phyloP scores from a whole-genome alignment of 345 rosid genomes.

The Hibiscus trionum region DNA sequence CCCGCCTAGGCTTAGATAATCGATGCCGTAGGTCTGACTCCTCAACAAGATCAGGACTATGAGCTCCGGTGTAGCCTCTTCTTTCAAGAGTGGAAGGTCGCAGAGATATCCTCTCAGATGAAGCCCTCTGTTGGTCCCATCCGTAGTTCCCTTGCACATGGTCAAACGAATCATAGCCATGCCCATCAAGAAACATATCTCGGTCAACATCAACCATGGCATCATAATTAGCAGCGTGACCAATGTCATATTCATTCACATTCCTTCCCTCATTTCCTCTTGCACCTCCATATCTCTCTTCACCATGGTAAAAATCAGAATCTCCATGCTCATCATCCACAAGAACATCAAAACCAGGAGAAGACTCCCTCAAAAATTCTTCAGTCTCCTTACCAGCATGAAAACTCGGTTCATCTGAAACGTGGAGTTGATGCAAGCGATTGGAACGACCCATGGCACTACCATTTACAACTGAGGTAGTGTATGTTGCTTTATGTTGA shows the following conservation, averaged over 20 bases:
- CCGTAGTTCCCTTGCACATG: constrained; percentile 42
- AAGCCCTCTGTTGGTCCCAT: constrained; percentile 48
- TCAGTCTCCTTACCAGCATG: constrained; percentile 59
- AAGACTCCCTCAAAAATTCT: constrained; percentile 68
- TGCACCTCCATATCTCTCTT: constrained; percentile 52
- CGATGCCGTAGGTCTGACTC: constrained; percentile 63
- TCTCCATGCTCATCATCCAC: constrained; percentile 75
- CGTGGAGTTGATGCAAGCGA: constrained; percentile 37
- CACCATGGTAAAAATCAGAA: constrained; percentile 58
- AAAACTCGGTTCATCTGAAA: constrained; percentile 39
- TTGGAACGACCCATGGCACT: constrained; percentile 25
- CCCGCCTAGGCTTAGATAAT: constrained; percentile 60
- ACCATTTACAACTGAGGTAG: constrained; percentile 31
- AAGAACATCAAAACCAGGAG: constrained; percentile 97
- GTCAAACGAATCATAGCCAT: constrained; percentile 40
- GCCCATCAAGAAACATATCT: constrained; percentile 37
- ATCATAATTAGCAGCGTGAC: constrained; percentile 36
- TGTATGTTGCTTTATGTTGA: constrained; percentile 23
- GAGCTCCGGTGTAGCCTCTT: constrained; percentile 37
- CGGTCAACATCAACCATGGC: constrained; percentile 35
- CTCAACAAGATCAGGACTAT: constrained; percentile 38
- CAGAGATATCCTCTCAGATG: constrained; percentile 40
- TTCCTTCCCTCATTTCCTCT: constrained; percentile 51
- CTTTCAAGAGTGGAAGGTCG: constrained; percentile 42
- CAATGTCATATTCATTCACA: constrained; percentile 42